Evolutionary conservation across 805 yeast genomes (phyloP), one percentile per base, ranked within the genome.

Genomic region (Henningerozyma blattae): DNA sequence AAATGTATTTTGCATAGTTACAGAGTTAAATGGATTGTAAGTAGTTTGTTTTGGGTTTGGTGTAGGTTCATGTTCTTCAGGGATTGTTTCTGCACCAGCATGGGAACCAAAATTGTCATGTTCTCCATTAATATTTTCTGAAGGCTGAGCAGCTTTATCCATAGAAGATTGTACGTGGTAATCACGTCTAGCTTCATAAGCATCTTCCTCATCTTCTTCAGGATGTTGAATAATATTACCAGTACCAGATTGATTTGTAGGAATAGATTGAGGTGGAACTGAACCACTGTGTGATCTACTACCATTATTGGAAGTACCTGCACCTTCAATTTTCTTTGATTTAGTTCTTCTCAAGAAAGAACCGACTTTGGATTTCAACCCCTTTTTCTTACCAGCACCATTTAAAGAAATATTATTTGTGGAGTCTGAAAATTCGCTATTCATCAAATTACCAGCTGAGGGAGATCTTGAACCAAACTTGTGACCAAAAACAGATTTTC

Each of bases 321-420:
- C 33, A 20, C 16, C 37, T 43, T 30, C 27, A 13, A 17, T 57
- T 15, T 58, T 55, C 30, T 62, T 61, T 40, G 65, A 63, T 47
- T 72, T 75, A 53, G 72, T 77, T 42, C 74, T 70, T 30, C 80
- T 77, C 46, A 82, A 75, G 41, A 82, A 70, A 1, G 91, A 77
- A 8, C 93, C 93, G 36, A 82, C 78, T 47, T 63, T 75, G 5
- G 86, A 78, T 55, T 72, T 73, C 46, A 82, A 54, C 30, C 65
- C 67, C 30, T 54, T 54, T 33, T 55, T 47, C 15, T 56, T 40
- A 37, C 57, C 58, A 33, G 52, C 55, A 22, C 47, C 43, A 31
- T 50, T 50, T 28, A 42, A 44, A 15, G 56, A 42, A 27, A 34
- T 47, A 50, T 42, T 64, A 31, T 49, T 56, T n/a, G 36, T 35